Percentiles rank a stretch among this genome's conserved stretches.
phyloP scores from a whole-genome alignment of 1,284 basidiomycete genomes.

The Ceratobasidium sp. region DNA sequence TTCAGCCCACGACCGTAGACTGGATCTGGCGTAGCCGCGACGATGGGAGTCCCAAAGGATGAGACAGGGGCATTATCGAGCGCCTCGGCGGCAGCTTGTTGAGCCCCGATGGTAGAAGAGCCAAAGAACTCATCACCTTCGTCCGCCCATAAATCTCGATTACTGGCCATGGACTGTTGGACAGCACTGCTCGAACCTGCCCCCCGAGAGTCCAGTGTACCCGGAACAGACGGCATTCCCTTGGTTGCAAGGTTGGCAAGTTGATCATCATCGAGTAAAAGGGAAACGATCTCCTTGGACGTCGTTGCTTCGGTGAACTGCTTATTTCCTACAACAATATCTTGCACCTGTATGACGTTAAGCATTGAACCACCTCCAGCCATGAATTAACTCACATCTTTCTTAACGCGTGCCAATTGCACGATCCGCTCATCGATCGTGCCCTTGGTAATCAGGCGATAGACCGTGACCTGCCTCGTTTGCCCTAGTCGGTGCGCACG shows the following conservation, averaged over 20 bases:
- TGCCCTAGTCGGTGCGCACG: slow-evolving; percentile 98
- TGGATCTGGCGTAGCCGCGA: background rate
- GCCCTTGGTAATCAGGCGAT: slow-evolving; percentile 93
- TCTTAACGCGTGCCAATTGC: slow-evolving; percentile 92
- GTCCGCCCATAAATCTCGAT: slow-evolving; percentile 79
- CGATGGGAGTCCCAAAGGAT: background rate
- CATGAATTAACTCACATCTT: slow-evolving; percentile 72
- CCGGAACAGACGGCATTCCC: slow-evolving; percentile 51
- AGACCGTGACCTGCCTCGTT: slow-evolving; percentile 98
- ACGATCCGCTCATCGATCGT: slow-evolving; percentile 99
- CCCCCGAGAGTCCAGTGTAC: slow-evolving; percentile 50
- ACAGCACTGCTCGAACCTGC: slow-evolving; percentile 48
- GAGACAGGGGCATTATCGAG: slow-evolving; percentile 25
- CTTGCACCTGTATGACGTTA: slow-evolving; percentile 77
- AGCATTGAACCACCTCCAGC: background rate
- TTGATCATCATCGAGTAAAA: slow-evolving; percentile 95
- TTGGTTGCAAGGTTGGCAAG: slow-evolving; percentile 58
- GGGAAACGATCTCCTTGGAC: slow-evolving; percentile 95
- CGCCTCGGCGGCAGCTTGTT: slow-evolving; percentile 29
- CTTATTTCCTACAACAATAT: slow-evolving; percentile 98
- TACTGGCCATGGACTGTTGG: slow-evolving; percentile 49
- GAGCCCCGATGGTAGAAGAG: slow-evolving; percentile 44
- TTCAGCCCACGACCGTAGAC: slow-evolving; percentile 31
- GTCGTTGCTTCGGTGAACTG: slow-evolving; percentile 91
- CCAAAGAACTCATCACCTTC: slow-evolving; percentile 85